A percentile compares a stretch with the other conserved stretches of the same genome.
phyloP scores from a whole-genome alignment of 164 flowering plant species.

The Annona cherimola region DNA sequence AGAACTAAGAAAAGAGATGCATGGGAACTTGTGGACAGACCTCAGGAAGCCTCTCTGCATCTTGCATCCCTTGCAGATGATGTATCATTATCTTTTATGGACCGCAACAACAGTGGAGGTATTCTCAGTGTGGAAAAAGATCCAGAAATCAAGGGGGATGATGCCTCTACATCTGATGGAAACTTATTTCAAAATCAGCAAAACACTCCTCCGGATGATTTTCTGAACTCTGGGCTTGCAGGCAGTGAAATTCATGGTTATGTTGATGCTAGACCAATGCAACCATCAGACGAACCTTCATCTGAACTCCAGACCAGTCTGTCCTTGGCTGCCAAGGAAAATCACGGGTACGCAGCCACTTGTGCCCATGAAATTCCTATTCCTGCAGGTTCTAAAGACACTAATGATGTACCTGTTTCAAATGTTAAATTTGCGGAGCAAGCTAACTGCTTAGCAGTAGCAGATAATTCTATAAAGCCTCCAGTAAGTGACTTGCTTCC shows the following conservation, averaged over 20 bases:
- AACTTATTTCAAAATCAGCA: slow-evolving; percentile 10
- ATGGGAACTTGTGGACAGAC: slow-evolving; percentile 4
- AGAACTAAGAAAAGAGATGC: slow-evolving; percentile 2
- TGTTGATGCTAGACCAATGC: slow-evolving; percentile 5
- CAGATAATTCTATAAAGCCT: slow-evolving; percentile 4
- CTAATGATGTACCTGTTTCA: slow-evolving; percentile 13
- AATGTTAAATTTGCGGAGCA: background rate
- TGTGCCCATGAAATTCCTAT: slow-evolving; percentile 20
- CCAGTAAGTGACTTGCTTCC: background rate
- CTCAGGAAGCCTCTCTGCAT: slow-evolving; percentile 6
- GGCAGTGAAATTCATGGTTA: background rate
- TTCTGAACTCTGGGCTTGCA: background rate
- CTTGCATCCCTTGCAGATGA: slow-evolving; percentile 1
- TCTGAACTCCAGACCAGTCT: slow-evolving; percentile 2
- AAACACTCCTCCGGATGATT: background rate
- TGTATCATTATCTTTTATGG: background rate
- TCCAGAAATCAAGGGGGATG: slow-evolving; percentile 21
- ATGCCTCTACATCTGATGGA: slow-evolving; percentile 10
- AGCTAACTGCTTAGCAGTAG: slow-evolving; percentile 2
- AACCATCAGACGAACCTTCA: background rate
- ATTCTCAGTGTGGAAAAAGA: slow-evolving; percentile 3
- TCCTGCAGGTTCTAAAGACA: slow-evolving; percentile 13
- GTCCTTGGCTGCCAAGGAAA: slow-evolving; percentile 13
- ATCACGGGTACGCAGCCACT: slow-evolving; percentile 2
- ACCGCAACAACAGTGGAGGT: slow-evolving; percentile 2